Base-by-base conservation (phyloP, 192 early-diverging fungal genomes). In the Linnemannia schmuckeri region DNA sequence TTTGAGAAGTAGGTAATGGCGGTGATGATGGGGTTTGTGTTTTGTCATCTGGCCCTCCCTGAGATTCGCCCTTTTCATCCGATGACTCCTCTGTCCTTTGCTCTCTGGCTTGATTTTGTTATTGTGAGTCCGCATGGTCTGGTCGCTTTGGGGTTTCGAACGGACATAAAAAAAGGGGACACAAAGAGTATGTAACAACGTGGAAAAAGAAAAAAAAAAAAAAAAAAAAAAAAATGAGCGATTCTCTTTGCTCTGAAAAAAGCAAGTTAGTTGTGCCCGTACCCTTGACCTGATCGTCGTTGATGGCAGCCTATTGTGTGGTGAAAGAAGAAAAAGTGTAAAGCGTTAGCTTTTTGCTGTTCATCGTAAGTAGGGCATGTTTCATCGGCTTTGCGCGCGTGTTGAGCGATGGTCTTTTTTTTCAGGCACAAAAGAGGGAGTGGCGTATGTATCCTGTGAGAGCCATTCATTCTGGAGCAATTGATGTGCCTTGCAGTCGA, bases 271-370 rank as follows among this genome's bases (percentile, higher is more conserved):
- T 20, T 27, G 20, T 63, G 61, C 27, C 3, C 77, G 46, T 80
- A 80, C 79, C 79, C 55, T 72, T 80, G 71, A 66, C 33, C 71
- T 80, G 79, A 68, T 74, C 72, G n/a, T 80, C 44, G 79, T 35
- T 80, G n/a, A 74, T 47, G 55, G 79, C 54, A 47, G 79, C 72
- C 79, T 80, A 74, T 6, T 15, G 27, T 46, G 13, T 22, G 70
- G 18, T 40, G 44, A 73, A 66, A 66, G 1, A 76, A 6, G 27
- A 68, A 3, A 30, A 68, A 3, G 27, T 7, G 17, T 6, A 68
- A 13, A 30, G 6, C 0, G 2, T 46, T 37, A 55, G 46, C 30
- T 15, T 33, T 52, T 75, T 49, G 27, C 38, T 75, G 42, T 9
- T 75, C 74, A 27, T 38, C 20, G 30, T 18, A 52, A 35, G 42